Percentiles rank a stretch among this genome's conserved stretches.
Conservation (phyloP, 2,329 filamentous ascomycete species). For the Capronia americana region DNA sequence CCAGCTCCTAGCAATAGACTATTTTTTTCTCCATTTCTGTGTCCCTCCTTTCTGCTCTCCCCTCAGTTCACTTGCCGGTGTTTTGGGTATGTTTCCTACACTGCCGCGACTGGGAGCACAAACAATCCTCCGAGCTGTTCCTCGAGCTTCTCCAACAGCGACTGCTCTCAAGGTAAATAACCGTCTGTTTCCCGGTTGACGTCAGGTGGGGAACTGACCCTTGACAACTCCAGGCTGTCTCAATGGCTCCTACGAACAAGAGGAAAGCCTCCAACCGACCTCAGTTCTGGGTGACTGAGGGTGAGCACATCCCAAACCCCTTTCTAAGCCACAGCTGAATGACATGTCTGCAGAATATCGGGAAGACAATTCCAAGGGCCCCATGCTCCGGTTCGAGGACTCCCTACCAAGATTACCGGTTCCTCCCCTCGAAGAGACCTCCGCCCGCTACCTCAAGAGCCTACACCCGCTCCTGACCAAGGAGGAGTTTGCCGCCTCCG, state of each 20-base stretch:
- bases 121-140: slow-evolving; percentile 32
- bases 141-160: slow-evolving; percentile 28
- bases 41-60: slow-evolving; percentile 17
- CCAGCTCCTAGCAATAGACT: slow-evolving; percentile 19
- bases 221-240: slow-evolving; percentile 34
- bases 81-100: slow-evolving; percentile 38
- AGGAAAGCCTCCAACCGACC: slow-evolving; percentile 51
- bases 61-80: slow-evolving; percentile 16
- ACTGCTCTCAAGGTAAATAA: slow-evolving; percentile 28
- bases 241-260: slow-evolving; percentile 41
- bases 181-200: slow-evolving; percentile 17
- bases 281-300: slow-evolving; percentile 48
- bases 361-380: slow-evolving; percentile 67
- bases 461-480: slow-evolving; percentile 67
- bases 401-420: slow-evolving; percentile 68
- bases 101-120: slow-evolving; percentile 32
- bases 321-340: background rate
- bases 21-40: slow-evolving; percentile 16
- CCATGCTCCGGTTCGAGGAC: slow-evolving; percentile 71
- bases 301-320: slow-evolving; percentile 43
- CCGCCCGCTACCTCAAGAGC: slow-evolving; percentile 69
- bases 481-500: slow-evolving; percentile 66
- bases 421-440: slow-evolving; percentile 68
- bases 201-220: slow-evolving; percentile 28
- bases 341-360: slow-evolving; percentile 61